Percentiles rank a stretch among this genome's conserved stretches.
Conservation (phyloP, 1,284 basidiomycete species). For the Exobasidium cylindrosporum region DNA sequence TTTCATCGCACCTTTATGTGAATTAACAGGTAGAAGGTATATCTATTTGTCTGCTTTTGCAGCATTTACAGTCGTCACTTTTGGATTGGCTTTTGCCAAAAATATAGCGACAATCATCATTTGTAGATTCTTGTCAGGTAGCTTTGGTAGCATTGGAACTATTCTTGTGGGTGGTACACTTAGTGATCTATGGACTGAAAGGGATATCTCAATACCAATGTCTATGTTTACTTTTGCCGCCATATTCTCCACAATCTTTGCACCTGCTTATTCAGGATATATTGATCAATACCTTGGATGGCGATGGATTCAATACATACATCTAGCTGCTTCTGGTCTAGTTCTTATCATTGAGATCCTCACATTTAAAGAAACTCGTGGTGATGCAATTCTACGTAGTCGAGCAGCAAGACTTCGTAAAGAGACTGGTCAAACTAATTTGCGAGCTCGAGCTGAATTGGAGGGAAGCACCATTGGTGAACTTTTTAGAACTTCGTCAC, state of each 20-base stretch:
- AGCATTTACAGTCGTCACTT: conserved; percentile 17
- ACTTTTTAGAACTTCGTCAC: conserved; percentile 44
- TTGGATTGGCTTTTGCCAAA: conserved; percentile 40
- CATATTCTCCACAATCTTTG: conserved; percentile 43
- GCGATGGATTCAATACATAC: conserved; percentile 56
- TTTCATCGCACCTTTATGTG: background rate
- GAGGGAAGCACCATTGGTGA: conserved; percentile 50
- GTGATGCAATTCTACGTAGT: background rate
- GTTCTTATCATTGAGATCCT: conserved; percentile 50
- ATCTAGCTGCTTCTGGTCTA: conserved; percentile 41
- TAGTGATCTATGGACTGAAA: conserved; percentile 48
- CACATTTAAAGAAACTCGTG: conserved; percentile 22
- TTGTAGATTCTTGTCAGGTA: conserved; percentile 49
- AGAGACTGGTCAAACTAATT: background rate
- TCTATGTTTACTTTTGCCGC: conserved; percentile 54
- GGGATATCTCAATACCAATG: conserved; percentile 49
- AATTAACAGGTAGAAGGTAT: background rate
- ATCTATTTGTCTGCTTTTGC: background rate
- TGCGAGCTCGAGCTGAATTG: conserved; percentile 49
- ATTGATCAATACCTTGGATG: conserved; percentile 52
- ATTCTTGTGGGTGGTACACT: conserved; percentile 43
- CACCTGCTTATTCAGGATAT: conserved; percentile 48
- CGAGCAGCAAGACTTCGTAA: background rate
- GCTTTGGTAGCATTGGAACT: conserved; percentile 52
- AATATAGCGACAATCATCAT: conserved; percentile 44